Percentiles rank a stretch among this genome's conserved stretches.
These are phyloP conservation scores for Eucalyptus fibrosa DNA, from an alignment of 345 rosid genomes.

Conservation along the genomic window DNA sequence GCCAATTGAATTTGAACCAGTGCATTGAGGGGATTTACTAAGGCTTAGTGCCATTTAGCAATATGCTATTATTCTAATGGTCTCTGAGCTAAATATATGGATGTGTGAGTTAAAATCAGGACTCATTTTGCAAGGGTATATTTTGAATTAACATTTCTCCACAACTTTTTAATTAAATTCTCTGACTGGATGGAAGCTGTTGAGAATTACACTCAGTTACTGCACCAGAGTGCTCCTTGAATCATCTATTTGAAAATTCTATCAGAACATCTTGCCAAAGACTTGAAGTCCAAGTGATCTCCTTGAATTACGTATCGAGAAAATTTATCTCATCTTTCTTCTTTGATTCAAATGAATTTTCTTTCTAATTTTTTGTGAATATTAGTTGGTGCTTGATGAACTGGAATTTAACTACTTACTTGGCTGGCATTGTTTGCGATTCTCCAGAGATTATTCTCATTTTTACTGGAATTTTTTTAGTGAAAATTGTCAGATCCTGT, in stretches of 20 bases:
- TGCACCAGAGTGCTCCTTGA: background rate
- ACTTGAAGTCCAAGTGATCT: background rate
- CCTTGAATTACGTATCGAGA: background rate
- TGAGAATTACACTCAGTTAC: background rate
- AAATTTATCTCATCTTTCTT: background rate
- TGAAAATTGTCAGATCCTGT: background rate
- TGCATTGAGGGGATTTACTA: background rate
- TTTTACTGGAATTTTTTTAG: background rate
- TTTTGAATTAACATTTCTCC: background rate
- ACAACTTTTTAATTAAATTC: background rate
- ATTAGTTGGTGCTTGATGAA: background rate
- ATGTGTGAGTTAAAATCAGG: background rate
- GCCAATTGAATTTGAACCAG: background rate
- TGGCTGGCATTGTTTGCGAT: background rate
- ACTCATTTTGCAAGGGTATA: background rate
- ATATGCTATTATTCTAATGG: background rate
- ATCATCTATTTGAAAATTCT: background rate
- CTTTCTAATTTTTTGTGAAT: background rate
- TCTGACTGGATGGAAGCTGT: background rate
- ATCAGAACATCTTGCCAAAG: background rate
- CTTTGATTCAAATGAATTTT: background rate
- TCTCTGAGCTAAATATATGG: background rate
- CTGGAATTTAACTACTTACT: background rate
- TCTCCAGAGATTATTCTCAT: background rate
- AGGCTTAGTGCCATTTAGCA: background rate